phyloP scores from a whole-genome alignment of 768 basidiomycete genomes.

The Erythrobasidium yunnanense region DNA sequence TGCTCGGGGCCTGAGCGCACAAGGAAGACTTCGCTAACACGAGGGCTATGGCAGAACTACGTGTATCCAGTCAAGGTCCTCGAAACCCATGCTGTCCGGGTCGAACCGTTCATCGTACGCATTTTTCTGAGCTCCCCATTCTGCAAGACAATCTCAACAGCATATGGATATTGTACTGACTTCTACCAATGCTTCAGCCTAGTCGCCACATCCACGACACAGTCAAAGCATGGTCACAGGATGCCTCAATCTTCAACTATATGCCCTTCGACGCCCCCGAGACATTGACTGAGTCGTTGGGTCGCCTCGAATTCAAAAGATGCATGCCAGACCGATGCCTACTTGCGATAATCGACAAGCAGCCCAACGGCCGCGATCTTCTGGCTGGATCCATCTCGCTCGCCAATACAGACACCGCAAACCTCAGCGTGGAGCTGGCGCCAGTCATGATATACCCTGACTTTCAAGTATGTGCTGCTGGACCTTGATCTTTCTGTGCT shows the following conservation, averaged over 20 bases:
- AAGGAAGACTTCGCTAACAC: too few relatives aligned
- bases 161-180: too few relatives aligned
- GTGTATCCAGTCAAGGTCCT: slow-evolving; percentile 14
- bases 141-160: neutral
- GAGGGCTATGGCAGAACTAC: slow-evolving; percentile 6
- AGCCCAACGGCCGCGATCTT: neutral
- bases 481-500: neutral
- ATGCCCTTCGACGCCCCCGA: slow-evolving; percentile 11
- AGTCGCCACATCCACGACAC: slow-evolving; percentile 2
- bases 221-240: neutral
- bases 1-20: too few relatives aligned
- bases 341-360: neutral
- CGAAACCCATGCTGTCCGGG: slow-evolving; percentile 11
- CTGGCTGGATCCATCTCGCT: slow-evolving; percentile 6
- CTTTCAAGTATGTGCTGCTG: neutral
- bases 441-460: slow-evolving; percentile 19
- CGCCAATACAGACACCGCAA: neutral
- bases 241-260: neutral
- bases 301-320: neutral
- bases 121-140: neutral
- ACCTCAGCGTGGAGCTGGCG: neutral
- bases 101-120: slow-evolving; percentile 14
- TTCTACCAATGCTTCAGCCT: too few relatives aligned
- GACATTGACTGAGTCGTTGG: neutral
- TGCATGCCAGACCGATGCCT: neutral